A percentile compares a stretch with the other conserved stretches of the same genome.
phyloP scores from a whole-genome alignment of 2,329 filamentous ascomycete species.

The Pseudocercospora macadamiae region DNA sequence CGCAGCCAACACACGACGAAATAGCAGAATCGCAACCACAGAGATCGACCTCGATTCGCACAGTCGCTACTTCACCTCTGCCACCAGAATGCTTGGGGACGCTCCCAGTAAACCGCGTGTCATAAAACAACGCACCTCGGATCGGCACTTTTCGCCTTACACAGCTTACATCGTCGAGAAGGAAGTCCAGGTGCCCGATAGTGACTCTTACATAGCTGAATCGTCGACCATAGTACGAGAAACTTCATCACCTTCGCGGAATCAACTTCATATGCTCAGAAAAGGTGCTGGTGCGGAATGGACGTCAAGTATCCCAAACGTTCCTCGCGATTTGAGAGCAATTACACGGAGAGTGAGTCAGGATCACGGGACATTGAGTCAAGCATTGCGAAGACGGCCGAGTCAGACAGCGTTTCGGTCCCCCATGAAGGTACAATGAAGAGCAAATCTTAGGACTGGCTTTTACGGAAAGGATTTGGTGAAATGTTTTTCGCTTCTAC shows the following conservation, averaged over 20 bases:
- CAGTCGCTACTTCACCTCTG: conserved; percentile 31
- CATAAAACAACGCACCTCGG: conserved; percentile 22
- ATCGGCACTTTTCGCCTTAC: conserved; percentile 19
- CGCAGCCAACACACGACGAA: conserved; percentile 33
- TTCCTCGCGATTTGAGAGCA: conserved; percentile 25
- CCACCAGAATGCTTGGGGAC: conserved; percentile 19
- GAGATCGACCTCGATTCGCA: conserved; percentile 24
- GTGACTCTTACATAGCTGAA: conserved; percentile 26
- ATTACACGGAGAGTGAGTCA: conserved; percentile 33
- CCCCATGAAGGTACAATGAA: conserved; percentile 26
- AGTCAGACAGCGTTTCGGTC: conserved; percentile 31
- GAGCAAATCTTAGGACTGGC: too few species aligned
- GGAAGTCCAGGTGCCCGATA: conserved; percentile 28
- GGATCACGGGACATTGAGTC: conserved; percentile 34
- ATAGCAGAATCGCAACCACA: conserved; percentile 32
- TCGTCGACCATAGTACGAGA: conserved; percentile 26
- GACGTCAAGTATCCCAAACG: conserved; percentile 22
- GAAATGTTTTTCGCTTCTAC: too few species aligned
- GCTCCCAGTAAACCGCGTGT: conserved; percentile 11
- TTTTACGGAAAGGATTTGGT: too few species aligned
- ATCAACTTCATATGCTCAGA: conserved; percentile 21
- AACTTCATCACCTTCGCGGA: conserved; percentile 9
- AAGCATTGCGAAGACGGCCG: conserved; percentile 29
- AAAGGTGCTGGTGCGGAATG: conserved; percentile 16
- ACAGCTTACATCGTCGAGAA: conserved; percentile 14